These are phyloP conservation scores for Saturnispora quitensis DNA, from an alignment of 805 yeast genomes.

Conservation along the genomic window DNA sequence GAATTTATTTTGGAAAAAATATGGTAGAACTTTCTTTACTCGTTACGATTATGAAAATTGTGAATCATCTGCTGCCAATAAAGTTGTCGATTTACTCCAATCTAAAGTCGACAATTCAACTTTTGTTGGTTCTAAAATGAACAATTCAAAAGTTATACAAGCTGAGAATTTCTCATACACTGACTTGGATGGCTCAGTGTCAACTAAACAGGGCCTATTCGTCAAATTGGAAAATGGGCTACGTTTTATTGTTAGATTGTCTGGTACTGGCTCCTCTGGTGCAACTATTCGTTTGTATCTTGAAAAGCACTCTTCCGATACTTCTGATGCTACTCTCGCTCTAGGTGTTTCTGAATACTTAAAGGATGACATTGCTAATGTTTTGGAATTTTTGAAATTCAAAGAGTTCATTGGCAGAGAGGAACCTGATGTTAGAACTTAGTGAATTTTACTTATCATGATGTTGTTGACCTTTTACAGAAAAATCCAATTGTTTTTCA, in stretches of 20 bases:
- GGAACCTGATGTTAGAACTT: constrained; percentile 86
- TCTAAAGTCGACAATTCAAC: constrained; percentile 27
- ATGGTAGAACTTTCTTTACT: constrained; percentile 96
- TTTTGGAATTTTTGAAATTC: constrained; percentile 62
- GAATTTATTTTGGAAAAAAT: constrained; percentile 76
- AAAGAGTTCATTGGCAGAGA: constrained; percentile 68
- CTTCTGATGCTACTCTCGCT: constrained; percentile 33
- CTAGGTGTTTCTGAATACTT: constrained; percentile 60
- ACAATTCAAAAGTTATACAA: constrained; percentile 48
- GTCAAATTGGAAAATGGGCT: constrained; percentile 75
- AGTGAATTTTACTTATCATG: background rate
- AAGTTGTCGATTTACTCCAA: constrained; percentile 49
- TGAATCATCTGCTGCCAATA: constrained; percentile 60
- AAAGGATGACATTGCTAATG: constrained; percentile 48
- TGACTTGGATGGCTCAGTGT: constrained; percentile 88
- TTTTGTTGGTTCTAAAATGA: constrained; percentile 44
- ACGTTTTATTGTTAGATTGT: constrained; percentile 79
- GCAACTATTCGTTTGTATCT: constrained; percentile 91
- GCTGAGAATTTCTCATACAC: constrained; percentile 89
- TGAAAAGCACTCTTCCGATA: constrained; percentile 69
- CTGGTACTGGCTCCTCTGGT: constrained; percentile 97
- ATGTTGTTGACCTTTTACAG: background rate
- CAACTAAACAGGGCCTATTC: constrained; percentile 79
- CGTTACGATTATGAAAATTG: constrained; percentile 91
- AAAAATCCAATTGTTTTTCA: background rate